A percentile compares a stretch with the other conserved stretches of the same genome.
Conservation (phyloP, 352 stramenopile species). For the Globisporangium emineosum region DNA sequence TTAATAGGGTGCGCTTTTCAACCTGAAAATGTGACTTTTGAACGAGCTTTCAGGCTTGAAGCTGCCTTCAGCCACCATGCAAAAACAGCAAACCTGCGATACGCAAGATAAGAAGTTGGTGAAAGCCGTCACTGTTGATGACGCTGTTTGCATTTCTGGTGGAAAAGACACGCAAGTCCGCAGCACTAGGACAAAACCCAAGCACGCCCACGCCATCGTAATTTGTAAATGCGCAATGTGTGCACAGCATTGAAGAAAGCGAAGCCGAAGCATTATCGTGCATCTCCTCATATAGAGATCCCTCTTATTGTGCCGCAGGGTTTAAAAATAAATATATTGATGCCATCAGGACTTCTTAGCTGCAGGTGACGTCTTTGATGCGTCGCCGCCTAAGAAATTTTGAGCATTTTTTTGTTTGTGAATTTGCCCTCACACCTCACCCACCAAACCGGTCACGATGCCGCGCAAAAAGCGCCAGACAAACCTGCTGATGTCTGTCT, state of each 20-base stretch:
- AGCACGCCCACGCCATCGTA: neutral
- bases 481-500: too few relatives aligned
- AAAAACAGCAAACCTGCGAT: neutral
- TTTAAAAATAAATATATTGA: neutral
- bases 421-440: too few relatives aligned
- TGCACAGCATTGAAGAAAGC: neutral
- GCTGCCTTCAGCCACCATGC: neutral
- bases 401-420: neutral
- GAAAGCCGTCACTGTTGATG: neutral
- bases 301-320: too few relatives aligned
- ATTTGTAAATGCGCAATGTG: neutral
- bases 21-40: neutral
- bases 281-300: too few relatives aligned
- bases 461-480: neutral
- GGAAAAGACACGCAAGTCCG: neutral
- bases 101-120: constrained; percentile 4
- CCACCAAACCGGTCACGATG: neutral
- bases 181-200: neutral
- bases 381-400: constrained; percentile 1
- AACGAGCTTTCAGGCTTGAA: neutral
- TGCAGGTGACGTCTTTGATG: neutral
- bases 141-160: neutral
- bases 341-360: neutral
- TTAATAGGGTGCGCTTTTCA: neutral
- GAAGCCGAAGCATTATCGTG: neutral